These are phyloP conservation scores for Neocucurbitaria cava DNA, from an alignment of 2,329 filamentous ascomycete species.

Conservation along the genomic window DNA sequence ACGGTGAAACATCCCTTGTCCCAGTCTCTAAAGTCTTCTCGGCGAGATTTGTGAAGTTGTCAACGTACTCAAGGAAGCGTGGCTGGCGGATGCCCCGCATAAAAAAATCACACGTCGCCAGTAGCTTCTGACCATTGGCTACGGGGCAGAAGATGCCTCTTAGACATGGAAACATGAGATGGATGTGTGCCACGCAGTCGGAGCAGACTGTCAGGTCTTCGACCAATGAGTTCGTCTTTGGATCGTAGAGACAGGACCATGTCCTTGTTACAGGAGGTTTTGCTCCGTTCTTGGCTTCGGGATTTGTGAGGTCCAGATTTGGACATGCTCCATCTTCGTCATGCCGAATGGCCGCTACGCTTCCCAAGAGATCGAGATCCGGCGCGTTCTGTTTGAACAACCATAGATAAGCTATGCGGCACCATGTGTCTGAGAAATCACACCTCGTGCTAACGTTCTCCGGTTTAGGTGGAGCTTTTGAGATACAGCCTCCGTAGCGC, in stretches of 20 bases:
- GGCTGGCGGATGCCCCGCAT: conserved; percentile 5
- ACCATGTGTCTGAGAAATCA: conserved; percentile 25
- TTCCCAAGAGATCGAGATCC: conserved; percentile 21
- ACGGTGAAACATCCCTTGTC: conserved; percentile 6
- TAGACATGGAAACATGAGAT: conserved; percentile 20
- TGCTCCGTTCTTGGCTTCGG: conserved; percentile 15
- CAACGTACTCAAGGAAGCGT: conserved; percentile 18
- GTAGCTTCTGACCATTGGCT: conserved; percentile 13
- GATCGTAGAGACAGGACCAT: conserved; percentile 28
- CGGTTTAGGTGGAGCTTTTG: conserved; percentile 13
- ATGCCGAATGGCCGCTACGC: conserved; percentile 9
- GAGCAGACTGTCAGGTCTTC: conserved; percentile 31
- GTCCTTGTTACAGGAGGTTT: conserved; percentile 19
- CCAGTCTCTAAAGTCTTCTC: conserved; percentile 5
- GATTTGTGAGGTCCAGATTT: conserved; percentile 18
- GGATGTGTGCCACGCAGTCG: conserved; percentile 18
- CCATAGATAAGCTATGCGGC: conserved; percentile 22
- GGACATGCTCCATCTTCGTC: conserved; percentile 26
- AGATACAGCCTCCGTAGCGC: conserved; percentile 17
- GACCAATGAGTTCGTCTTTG: conserved; percentile 11
- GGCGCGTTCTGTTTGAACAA: conserved; percentile 14
- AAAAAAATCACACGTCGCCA: conserved; percentile 28
- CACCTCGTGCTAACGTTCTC: conserved; percentile 9
- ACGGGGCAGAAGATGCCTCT: conserved; percentile 18
- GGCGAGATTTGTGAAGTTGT: conserved; percentile 13